Evolutionary conservation across 148 eudicot genomes (phyloP).

Genomic region (Fagopyrum homotropicum): DNA sequence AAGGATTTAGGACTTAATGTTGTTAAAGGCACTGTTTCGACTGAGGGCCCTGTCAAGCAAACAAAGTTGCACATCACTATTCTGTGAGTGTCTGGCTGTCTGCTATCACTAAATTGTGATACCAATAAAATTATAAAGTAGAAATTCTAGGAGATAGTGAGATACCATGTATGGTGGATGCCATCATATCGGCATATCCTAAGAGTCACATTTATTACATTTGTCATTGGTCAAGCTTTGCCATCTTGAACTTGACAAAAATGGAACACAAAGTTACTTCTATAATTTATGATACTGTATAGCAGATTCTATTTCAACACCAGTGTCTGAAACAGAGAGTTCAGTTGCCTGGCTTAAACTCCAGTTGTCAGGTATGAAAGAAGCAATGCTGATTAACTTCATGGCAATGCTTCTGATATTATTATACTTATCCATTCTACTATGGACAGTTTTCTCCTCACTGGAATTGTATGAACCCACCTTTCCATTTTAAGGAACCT

Average conservation of each 20-base stretch:
- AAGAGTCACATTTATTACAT: neutral
- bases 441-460: neutral
- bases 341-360: neutral
- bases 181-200: neutral
- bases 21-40: conserved; percentile 74
- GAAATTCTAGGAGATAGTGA: neutral
- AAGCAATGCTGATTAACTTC: neutral
- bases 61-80: conserved; percentile 64
- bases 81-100: conserved; percentile 57
- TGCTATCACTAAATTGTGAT: conserved; percentile 1
- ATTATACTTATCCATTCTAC: neutral
- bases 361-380: neutral
- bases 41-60: conserved; percentile 69
- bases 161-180: neutral
- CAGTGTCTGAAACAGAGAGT: neutral
- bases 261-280: neutral
- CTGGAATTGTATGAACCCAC: neutral
- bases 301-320: neutral
- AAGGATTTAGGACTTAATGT: conserved; percentile 91
- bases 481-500: too few species aligned
- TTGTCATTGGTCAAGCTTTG: neutral
- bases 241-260: neutral
- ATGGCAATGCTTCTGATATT: neutral
- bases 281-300: neutral
- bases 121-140: neutral